Percentiles rank a stretch among this genome's conserved stretches.
Evolutionary conservation across 495 filamentous ascomycete species (phyloP).

Genomic region (Niebla homalea): DNA sequence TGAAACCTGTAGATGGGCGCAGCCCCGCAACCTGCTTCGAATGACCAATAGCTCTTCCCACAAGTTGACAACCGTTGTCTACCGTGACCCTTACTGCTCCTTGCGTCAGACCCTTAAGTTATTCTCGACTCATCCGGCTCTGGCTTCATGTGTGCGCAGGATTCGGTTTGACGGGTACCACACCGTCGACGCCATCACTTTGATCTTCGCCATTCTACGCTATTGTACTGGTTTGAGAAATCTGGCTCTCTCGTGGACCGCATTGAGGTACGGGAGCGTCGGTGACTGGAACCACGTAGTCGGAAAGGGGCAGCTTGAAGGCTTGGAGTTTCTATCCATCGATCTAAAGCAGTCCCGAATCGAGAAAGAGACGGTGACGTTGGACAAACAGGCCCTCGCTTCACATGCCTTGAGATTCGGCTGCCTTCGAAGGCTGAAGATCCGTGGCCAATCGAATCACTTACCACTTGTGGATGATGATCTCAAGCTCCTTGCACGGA

Average conservation of each 20-base stretch:
- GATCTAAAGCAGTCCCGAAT: slow-evolving; percentile 28
- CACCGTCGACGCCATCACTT: slow-evolving; percentile 29
- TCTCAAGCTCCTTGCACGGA: slow-evolving; percentile 32
- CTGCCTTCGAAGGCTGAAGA: slow-evolving; percentile 33
- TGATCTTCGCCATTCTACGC: slow-evolving; percentile 30
- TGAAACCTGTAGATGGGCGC: slow-evolving; percentile 18
- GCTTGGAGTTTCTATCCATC: slow-evolving; percentile 36
- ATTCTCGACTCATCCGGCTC: slow-evolving; percentile 25
- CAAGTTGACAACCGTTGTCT: slow-evolving; percentile 29
- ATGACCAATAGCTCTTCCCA: slow-evolving; percentile 15
- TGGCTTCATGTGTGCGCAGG: slow-evolving; percentile 34
- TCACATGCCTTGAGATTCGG: slow-evolving; percentile 29
- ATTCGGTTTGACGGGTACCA: slow-evolving; percentile 45
- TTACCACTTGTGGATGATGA: slow-evolving; percentile 38
- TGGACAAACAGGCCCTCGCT: slow-evolving; percentile 18
- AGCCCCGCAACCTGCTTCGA: slow-evolving; percentile 22
- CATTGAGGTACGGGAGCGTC: slow-evolving; percentile 29
- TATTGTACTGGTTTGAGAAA: slow-evolving; percentile 29
- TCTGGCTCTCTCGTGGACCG: slow-evolving; percentile 40
- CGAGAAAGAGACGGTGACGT: slow-evolving; percentile 10
- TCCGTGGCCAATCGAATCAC: slow-evolving; percentile 39
- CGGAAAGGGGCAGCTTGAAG: slow-evolving; percentile 23
- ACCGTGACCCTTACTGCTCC: slow-evolving; percentile 36
- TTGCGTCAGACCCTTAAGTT: slow-evolving; percentile 33
- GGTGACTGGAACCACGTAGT: slow-evolving; percentile 34